Evolutionary conservation across 768 basidiomycete species (phyloP).

Genomic region (Termitomyces sp.): DNA sequence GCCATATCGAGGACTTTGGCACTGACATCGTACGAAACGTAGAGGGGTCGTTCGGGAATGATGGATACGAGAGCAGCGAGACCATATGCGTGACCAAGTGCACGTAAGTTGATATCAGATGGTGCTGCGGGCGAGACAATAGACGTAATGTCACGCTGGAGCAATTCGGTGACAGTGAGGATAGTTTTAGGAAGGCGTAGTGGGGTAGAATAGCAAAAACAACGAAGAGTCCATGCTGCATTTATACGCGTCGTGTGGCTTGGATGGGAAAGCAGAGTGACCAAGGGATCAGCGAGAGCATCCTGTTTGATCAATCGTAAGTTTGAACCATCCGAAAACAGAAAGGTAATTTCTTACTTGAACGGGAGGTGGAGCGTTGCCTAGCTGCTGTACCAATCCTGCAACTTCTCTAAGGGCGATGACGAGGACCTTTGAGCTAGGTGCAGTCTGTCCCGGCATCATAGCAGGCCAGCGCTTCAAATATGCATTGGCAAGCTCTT

Average conservation of each 20-base stretch:
- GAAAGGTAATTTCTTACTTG: conserved; percentile 41
- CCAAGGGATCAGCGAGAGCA: conserved; percentile 76
- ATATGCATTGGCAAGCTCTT: conserved; percentile 77
- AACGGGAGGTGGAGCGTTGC: conserved; percentile 86
- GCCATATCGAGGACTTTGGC: conserved; percentile 90
- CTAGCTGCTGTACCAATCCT: conserved; percentile 80
- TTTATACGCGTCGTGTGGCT: conserved; percentile 82
- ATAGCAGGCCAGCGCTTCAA: conserved; percentile 91
- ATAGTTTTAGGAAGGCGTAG: conserved; percentile 78
- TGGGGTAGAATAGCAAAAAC: conserved; percentile 89
- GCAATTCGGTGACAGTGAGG: conserved; percentile 67
- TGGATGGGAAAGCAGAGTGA: conserved; percentile 83
- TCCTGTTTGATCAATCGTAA: conserved; percentile 41
- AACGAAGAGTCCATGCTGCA: conserved; percentile 82
- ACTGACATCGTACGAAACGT: conserved; percentile 90
- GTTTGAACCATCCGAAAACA: background rate
- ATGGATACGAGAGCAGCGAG: conserved; percentile 83
- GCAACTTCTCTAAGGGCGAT: conserved; percentile 81
- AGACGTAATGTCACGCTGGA: conserved; percentile 77
- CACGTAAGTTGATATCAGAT: conserved; percentile 62
- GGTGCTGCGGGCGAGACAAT: conserved; percentile 68
- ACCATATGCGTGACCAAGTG: conserved; percentile 87
- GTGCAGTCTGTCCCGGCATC: conserved; percentile 78
- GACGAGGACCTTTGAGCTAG: conserved; percentile 60
- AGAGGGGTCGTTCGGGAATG: conserved; percentile 83